Conservation (phyloP, 768 basidiomycete genomes). For the Russula emetica region DNA sequence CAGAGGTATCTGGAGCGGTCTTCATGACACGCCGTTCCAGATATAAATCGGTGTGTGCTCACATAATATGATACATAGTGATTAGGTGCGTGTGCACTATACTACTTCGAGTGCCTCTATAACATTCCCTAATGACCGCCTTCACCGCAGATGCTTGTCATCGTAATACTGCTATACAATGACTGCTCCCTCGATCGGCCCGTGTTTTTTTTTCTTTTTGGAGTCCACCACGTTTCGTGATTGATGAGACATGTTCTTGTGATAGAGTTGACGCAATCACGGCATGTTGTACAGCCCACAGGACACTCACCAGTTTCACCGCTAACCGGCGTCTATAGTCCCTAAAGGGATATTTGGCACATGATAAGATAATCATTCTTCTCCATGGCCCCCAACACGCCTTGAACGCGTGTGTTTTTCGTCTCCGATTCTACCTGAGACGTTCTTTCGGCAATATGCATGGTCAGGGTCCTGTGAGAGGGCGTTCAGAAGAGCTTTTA, state of each 20-base stretch:
- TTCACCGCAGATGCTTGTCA: slow-evolving; percentile 8
- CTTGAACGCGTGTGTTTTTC: slow-evolving; percentile 20
- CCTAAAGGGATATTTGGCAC: slow-evolving; percentile 18
- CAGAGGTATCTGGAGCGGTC: slow-evolving; percentile 86
- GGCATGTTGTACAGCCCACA: slow-evolving; percentile 13
- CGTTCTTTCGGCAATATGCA: slow-evolving; percentile 11
- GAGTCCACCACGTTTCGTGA: slow-evolving; percentile 8
- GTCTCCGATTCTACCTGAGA: slow-evolving; percentile 10
- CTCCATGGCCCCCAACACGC: slow-evolving; percentile 23
- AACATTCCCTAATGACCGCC: background rate
- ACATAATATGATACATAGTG: slow-evolving; percentile 9
- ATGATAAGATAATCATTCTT: slow-evolving; percentile 22
- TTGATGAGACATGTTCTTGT: slow-evolving; percentile 17
- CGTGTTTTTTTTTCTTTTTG: background rate
- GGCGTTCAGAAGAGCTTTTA: slow-evolving; percentile 10
- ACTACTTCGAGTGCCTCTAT: too few species aligned
- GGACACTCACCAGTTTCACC: slow-evolving; percentile 3
- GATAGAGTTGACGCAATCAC: slow-evolving; percentile 25
- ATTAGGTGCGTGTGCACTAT: slow-evolving; percentile 6
- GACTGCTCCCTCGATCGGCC: background rate
- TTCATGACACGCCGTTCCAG: slow-evolving; percentile 68
- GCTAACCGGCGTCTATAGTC: slow-evolving; percentile 5
- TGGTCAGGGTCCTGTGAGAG: slow-evolving; percentile 13
- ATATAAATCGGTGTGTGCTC: slow-evolving; percentile 34
- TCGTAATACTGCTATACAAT: background rate